Evolutionary conservation across 805 yeast species (phyloP).

Genomic region (Myxozyma udenii): DNA sequence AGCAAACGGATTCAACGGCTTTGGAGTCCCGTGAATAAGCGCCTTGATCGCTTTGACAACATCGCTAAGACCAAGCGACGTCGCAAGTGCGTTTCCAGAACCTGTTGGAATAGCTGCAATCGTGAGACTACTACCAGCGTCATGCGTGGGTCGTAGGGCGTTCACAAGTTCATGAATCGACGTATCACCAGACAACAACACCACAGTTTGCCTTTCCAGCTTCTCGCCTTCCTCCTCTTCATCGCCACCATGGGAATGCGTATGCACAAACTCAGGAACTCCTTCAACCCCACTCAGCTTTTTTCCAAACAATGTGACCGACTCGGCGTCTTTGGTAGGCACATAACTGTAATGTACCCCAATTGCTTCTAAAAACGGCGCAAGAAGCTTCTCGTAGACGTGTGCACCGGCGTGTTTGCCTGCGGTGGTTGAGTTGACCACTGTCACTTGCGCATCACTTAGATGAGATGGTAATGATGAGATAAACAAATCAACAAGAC

Average conservation of each 20-base stretch:
- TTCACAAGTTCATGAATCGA: conserved; percentile 75
- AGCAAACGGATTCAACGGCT: conserved; percentile 20
- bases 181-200: conserved; percentile 83
- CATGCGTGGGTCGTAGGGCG: conserved; percentile 35
- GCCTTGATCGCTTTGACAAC: conserved; percentile 29
- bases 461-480: conserved; percentile 13
- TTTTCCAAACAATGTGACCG: conserved; percentile 37
- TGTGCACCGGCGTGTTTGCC: conserved; percentile 33
- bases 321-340: conserved; percentile 36
- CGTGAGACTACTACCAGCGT: neutral
- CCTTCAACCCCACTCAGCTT: conserved; percentile 23
- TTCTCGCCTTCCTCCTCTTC: conserved; percentile 12
- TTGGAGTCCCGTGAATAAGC: conserved; percentile 7
- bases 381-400: conserved; percentile 35
- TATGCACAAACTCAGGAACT: neutral
- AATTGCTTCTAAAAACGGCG: conserved; percentile 38
- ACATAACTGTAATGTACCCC: conserved; percentile 39
- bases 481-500: conserved; percentile 1
- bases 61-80: conserved; percentile 50
- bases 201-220: conserved; percentile 40
- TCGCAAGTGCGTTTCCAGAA: conserved; percentile 79
- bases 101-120: conserved; percentile 63
- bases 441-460: conserved; percentile 32
- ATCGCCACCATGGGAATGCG: neutral
- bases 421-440: conserved; percentile 38